phyloP scores from a whole-genome alignment of 352 stramenopile genomes.

The Phytopythium ostracodes region DNA sequence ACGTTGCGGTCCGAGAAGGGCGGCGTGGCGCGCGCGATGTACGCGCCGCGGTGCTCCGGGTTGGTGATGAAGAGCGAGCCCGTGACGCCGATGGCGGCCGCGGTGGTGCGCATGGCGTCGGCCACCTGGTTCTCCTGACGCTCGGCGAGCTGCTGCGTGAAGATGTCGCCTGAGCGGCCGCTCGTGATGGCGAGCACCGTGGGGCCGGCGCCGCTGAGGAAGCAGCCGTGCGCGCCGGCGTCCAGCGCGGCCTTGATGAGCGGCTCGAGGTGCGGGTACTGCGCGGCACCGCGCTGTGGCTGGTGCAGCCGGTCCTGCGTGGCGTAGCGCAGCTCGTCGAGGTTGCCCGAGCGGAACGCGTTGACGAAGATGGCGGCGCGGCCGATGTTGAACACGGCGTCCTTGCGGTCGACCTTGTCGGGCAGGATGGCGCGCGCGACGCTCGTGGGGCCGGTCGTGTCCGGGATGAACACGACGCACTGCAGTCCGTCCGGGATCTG shows the following conservation, averaged over 20 bases:
- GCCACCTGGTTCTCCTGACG: constrained; percentile 91
- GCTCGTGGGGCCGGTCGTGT: constrained; percentile 95
- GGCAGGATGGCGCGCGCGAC: constrained; percentile 92
- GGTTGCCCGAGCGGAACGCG: constrained; percentile 94
- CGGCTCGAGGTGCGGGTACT: constrained; percentile 97
- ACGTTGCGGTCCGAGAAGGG: constrained; percentile 87
- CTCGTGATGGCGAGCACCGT: constrained; percentile 98
- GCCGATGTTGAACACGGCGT: constrained; percentile 97
- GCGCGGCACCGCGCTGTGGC: constrained; percentile 91
- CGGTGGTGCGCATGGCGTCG: constrained; percentile 94
- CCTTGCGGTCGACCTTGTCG: constrained; percentile 82
- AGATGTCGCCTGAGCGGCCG: constrained; percentile 97
- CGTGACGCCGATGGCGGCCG: constrained; percentile 88
- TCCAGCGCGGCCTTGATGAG: constrained; percentile 96
- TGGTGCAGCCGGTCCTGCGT: constrained; percentile 95
- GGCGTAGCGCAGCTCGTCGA: constrained; percentile 95
- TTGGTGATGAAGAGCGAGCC: constrained; percentile 98
- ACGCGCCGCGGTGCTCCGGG: constrained; percentile 93
- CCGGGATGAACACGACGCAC: constrained; percentile 98
- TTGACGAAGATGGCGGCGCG: constrained; percentile 97
- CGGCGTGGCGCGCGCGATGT: constrained; percentile 93
- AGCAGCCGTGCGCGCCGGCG: constrained; percentile 93
- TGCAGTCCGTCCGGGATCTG: constrained; percentile 94
- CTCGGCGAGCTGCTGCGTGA: constrained; percentile 93
- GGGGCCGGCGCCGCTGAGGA: constrained; percentile 96